Percentiles rank a stretch among this genome's conserved stretches.
Evolutionary conservation across 352 stramenopile species (phyloP).

Genomic region (Stephanocyclus meneghinianus): DNA sequence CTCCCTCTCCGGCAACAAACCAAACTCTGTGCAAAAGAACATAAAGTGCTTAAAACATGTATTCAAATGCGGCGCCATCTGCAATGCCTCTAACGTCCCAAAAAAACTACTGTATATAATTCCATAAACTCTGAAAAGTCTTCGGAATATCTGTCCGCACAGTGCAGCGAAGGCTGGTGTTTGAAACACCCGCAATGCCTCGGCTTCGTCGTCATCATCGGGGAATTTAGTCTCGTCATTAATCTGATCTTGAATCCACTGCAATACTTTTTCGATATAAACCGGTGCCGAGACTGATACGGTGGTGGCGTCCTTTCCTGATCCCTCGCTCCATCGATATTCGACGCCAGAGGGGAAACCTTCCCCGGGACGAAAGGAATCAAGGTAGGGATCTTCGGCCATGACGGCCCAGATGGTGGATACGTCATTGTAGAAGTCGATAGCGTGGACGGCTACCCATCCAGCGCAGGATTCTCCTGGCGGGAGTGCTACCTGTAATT

Average conservation of each 20-base stretch:
- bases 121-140: conserved; percentile 95
- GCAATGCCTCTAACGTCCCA: conserved; percentile 90
- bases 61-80: conserved; percentile 94
- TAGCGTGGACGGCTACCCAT: conserved; percentile 82
- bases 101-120: conserved; percentile 97
- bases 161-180: conserved; percentile 80
- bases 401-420: conserved; percentile 83
- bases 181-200: conserved; percentile 76
- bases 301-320: conserved; percentile 54
- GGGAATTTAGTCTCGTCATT: conserved; percentile 84
- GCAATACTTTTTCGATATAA: conserved; percentile 82
- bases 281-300: conserved; percentile 74
- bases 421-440: conserved; percentile 85
- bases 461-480: conserved; percentile 78
- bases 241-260: conserved; percentile 83
- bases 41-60: conserved; percentile 99
- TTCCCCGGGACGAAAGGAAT: conserved; percentile 79
- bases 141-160: conserved; percentile 89
- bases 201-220: conserved; percentile 81
- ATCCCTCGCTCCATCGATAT: conserved; percentile 76
- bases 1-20: conserved; percentile 91
- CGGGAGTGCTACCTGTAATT: conserved; percentile 66
- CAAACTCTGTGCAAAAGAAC: conserved; percentile 93
- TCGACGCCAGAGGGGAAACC: conserved; percentile 81
- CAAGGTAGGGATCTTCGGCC: conserved; percentile 80